phyloP scores from a whole-genome alignment of 1,284 basidiomycete genomes.

The Puccinia sorghi region DNA sequence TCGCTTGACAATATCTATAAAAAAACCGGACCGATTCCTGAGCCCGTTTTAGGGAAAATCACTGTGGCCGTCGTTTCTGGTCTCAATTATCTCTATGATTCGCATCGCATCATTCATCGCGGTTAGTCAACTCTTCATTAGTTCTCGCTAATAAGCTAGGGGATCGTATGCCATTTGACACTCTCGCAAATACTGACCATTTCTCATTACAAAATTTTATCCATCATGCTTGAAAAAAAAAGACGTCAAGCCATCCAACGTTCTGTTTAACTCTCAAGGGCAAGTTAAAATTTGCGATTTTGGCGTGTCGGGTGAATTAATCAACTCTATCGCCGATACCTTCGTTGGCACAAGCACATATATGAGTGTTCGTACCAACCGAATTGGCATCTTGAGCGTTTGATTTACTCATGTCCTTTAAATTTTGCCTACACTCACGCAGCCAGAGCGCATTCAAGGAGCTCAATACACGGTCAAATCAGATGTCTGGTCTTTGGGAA shows the following conservation, averaged over 20 bases:
- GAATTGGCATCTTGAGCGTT: background rate
- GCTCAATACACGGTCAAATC: conserved; percentile 96
- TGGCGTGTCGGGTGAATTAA: conserved; percentile 95
- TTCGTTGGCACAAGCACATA: conserved; percentile 98
- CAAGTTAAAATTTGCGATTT: conserved; percentile 99
- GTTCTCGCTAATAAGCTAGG: background rate
- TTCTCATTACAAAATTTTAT: background rate
- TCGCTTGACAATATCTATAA: conserved; percentile 87
- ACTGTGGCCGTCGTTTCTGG: conserved; percentile 90
- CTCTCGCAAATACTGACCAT: background rate
- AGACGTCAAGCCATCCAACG: conserved; percentile 99
- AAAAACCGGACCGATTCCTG: conserved; percentile 82
- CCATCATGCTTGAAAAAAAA: conserved; percentile 7
- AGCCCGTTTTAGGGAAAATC: conserved; percentile 84
- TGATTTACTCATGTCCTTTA: background rate
- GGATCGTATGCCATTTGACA: background rate
- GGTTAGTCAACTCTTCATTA: conserved; percentile 62
- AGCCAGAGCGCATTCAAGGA: conserved; percentile 98
- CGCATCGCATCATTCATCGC: conserved; percentile 97
- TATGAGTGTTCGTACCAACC: conserved; percentile 81
- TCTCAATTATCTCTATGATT: conserved; percentile 96
- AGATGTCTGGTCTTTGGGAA: conserved; percentile 94
- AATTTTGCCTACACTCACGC: conserved; percentile 40
- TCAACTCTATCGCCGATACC: conserved; percentile 97
- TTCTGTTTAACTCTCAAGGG: conserved; percentile 87